Percentiles rank a stretch among this genome's conserved stretches.
Conservation (phyloP, 2,329 filamentous ascomycete species). For the Colletotrichum trifolii region DNA sequence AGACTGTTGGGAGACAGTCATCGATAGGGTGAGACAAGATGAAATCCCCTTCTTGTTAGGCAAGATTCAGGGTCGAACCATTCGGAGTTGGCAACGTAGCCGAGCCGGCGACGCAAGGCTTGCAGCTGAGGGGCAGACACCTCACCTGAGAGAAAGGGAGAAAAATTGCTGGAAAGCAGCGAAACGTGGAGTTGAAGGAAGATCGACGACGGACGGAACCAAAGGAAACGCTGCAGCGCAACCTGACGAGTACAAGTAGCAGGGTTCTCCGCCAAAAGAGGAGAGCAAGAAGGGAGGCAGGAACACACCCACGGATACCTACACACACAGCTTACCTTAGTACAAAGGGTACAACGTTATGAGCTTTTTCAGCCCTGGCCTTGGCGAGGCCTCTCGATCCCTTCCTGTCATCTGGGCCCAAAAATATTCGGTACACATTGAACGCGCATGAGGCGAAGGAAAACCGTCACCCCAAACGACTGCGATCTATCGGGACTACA, state of each 20-base stretch:
- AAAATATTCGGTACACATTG: no score
- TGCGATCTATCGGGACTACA: no score
- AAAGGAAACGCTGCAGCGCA: constrained; percentile 7
- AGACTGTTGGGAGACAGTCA: constrained; percentile 1
- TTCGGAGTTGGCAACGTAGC: neutral
- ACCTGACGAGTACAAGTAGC: constrained; percentile 9
- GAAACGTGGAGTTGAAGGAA: constrained; percentile 21
- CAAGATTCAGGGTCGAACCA: neutral
- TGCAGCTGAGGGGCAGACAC: constrained; percentile 1
- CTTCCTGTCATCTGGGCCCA: no score
- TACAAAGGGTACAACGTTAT: no score
- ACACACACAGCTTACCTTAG: no score
- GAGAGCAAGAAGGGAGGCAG: constrained; percentile 32
- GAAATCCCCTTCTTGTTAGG: neutral
- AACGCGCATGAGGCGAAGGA: no score
- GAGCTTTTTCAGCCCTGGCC: no score
- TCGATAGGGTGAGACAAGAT: constrained; percentile 22
- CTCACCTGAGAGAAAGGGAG: neutral
- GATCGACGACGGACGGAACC: constrained; percentile 15
- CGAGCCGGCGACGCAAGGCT: constrained; percentile 12
- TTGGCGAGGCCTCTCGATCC: no score
- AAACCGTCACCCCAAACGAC: no score
- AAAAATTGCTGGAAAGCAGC: constrained; percentile 13
- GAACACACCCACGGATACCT: constrained; percentile 12
- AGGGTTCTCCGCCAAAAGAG: constrained; percentile 36